Evolutionary conservation across 2,329 filamentous ascomycete species (phyloP).

Genomic region (Aspergillus intermedius): DNA sequence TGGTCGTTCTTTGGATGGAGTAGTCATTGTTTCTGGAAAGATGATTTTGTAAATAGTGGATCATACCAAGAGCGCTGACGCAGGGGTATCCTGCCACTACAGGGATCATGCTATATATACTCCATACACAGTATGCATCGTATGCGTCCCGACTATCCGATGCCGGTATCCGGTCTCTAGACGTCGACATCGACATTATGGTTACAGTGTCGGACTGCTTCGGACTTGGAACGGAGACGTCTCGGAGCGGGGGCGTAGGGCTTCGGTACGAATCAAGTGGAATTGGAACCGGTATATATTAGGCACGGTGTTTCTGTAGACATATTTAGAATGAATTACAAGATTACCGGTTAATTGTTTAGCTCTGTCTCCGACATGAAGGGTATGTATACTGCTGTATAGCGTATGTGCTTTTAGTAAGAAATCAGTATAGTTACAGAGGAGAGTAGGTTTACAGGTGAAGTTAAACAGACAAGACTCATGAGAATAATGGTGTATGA

Average conservation of each 20-base stretch:
- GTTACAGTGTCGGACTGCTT: conserved; percentile 4
- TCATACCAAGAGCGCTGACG: neutral
- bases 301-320: too few relatives aligned
- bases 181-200: neutral
- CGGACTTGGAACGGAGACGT: conserved; percentile 24
- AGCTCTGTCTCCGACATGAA: too few relatives aligned
- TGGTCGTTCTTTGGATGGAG: conserved; percentile 16
- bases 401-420: too few relatives aligned
- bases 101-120: neutral
- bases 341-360: too few relatives aligned
- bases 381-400: too few relatives aligned
- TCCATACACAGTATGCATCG: too few relatives aligned
- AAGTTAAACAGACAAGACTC: too few relatives aligned
- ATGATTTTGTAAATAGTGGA: neutral
- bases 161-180: neutral
- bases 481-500: too few relatives aligned
- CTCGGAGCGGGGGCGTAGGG: neutral
- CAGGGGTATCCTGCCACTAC: neutral
- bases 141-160: neutral
- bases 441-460: too few relatives aligned
- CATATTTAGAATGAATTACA: too few relatives aligned
- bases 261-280: neutral
- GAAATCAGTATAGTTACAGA: too few relatives aligned
- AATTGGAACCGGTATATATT: too few relatives aligned
- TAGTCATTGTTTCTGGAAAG: neutral